A percentile compares a stretch with the other conserved stretches of the same genome.
phyloP scores from a whole-genome alignment of 2,329 filamentous ascomycete genomes.

The Tolypocladium amazonense region DNA sequence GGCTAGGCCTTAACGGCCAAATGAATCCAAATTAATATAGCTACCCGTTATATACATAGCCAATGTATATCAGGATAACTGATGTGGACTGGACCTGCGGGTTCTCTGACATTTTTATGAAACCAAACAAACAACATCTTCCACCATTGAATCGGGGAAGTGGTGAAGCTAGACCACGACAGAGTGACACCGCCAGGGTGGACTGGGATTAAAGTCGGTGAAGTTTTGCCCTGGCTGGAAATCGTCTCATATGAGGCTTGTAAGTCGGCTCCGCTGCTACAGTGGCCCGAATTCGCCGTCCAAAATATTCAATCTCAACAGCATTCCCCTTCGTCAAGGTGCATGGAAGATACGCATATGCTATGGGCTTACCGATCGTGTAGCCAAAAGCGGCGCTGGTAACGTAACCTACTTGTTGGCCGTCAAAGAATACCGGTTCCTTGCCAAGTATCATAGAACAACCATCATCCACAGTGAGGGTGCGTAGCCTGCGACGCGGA shows the following conservation, averaged over 20 bases:
- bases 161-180: too few species aligned
- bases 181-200: too few species aligned
- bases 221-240: background rate
- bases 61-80: too few species aligned
- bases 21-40: too few species aligned
- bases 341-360: constrained; percentile 46
- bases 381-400: constrained; percentile 52
- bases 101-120: too few species aligned
- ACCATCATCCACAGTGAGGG: constrained; percentile 45
- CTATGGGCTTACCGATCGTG: constrained; percentile 46
- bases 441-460: constrained; percentile 48
- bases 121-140: too few species aligned
- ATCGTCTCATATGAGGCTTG: constrained; percentile 4
- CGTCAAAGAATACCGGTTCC: constrained; percentile 45
- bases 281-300: constrained; percentile 39
- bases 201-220: background rate
- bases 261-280: constrained; percentile 34
- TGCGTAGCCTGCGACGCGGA: constrained; percentile 27
- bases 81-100: too few species aligned
- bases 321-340: constrained; percentile 31
- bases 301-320: constrained; percentile 54
- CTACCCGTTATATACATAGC: too few species aligned
- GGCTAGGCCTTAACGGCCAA: too few species aligned
- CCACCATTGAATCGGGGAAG: too few species aligned
- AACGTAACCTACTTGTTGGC: constrained; percentile 41